Evolutionary conservation across 352 stramenopile genomes (phyloP), one percentile per base, ranked within the genome.

Genomic region (Phytophthora parvispora): DNA sequence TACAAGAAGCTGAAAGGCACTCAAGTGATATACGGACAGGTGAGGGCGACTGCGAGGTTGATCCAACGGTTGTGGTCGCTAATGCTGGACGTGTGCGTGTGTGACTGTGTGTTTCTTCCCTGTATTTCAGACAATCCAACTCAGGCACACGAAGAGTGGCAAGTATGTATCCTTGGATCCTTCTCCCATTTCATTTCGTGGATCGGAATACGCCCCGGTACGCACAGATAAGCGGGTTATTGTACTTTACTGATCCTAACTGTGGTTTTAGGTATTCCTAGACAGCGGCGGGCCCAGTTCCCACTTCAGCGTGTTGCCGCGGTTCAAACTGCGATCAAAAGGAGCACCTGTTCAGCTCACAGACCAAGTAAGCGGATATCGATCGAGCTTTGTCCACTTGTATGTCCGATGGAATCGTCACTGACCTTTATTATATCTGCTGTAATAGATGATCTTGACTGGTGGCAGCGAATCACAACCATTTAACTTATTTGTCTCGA

Each of bases 401-500:
- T 28, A 49, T 36, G 31, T n/a, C 43, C 9, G 25, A 7, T 16
- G 22, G 12, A 18, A 18, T 12, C 2, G 4, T 12, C 45, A 36
- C 32, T 67, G 42, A 40, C 22, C 2, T 40, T 6, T 53, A 16
- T 34, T 52, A 18, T 40, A 49, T 48, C 58, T 28, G 42, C 42
- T 51, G 20, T 28, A 43, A n/a, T 53, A 89, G 83, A 73, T 86
- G 38, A 67, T 92, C 10, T 69, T 92, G 31, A 86, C 74, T 16
- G 82, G 76, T 50, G 78, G 76, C 29, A 79, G 55, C 13, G 80
- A 87, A 60, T 53, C 64, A 5, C 84, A 88, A 22, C 70, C 77
- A 0, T 90, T 77, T 57, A 89, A 68, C 49, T 63, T 93, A 25
- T 87, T 90, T 60, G 80, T 90, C n/a, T 93, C 86, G 1, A 93